phyloP scores from a whole-genome alignment of 2,329 filamentous ascomycete genomes.

The Pseudogymnoascus sp. region DNA sequence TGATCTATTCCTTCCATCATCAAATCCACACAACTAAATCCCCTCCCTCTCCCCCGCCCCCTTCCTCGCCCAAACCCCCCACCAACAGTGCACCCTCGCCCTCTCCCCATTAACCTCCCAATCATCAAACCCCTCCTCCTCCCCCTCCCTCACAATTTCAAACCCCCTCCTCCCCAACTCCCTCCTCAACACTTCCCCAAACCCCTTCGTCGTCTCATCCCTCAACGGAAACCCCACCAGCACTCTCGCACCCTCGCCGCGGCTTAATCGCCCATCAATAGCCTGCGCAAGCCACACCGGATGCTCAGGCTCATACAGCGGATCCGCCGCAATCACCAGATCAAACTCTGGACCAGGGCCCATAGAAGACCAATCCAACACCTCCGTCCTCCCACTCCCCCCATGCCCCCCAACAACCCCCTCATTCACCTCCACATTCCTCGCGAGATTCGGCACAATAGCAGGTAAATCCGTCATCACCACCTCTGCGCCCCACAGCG shows the following conservation, averaged over 20 bases:
- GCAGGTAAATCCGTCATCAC: conserved; percentile 72
- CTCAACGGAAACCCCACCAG: conserved; percentile 76
- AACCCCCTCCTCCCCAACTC: conserved; percentile 49
- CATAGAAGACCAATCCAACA: conserved; percentile 43
- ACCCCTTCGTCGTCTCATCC: conserved; percentile 53
- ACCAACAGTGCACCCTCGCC: conserved; percentile 56
- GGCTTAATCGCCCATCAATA: conserved; percentile 58
- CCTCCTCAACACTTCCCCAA: conserved; percentile 54
- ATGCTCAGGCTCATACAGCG: conserved; percentile 79
- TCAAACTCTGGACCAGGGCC: conserved; percentile 29
- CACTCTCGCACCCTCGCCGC: conserved; percentile 49
- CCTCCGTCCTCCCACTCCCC: conserved; percentile 51
- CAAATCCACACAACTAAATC: not conserved
- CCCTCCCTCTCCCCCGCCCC: not conserved
- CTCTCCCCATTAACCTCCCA: conserved; percentile 52
- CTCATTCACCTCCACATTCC: conserved; percentile 61
- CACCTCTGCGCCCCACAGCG: conserved; percentile 57
- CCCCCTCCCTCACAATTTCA: conserved; percentile 49
- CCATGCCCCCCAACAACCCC: conserved; percentile 44
- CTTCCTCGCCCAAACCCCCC: conserved; percentile 43
- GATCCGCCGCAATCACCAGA: conserved; percentile 77
- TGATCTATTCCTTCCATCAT: not conserved
- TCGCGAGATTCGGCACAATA: conserved; percentile 74
- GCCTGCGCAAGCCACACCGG: conserved; percentile 64
- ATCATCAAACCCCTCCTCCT: conserved; percentile 62